Conservation (phyloP, 208 protist genomes). For the Crithidia mellificae region DNA sequence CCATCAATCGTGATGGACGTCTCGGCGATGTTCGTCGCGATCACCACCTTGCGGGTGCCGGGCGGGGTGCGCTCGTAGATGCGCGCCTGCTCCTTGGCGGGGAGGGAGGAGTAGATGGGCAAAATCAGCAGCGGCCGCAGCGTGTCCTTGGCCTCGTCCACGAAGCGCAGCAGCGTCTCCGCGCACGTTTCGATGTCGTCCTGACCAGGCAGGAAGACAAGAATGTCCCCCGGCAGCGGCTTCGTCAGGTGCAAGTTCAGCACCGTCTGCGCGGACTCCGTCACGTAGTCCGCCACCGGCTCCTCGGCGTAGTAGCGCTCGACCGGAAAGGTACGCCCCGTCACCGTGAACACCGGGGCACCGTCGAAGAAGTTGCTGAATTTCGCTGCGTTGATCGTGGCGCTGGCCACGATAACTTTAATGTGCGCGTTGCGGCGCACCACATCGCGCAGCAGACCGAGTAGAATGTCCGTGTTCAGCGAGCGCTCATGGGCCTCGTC, state of each 20-base stretch:
- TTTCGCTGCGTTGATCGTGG: conserved; percentile 98
- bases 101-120: conserved; percentile 98
- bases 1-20: conserved; percentile 99
- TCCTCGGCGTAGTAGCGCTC: conserved; percentile 94
- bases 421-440: conserved; percentile 87
- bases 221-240: conserved; percentile 97
- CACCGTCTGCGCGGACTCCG: conserved; percentile 94
- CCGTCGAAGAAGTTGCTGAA: conserved; percentile 97
- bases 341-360: conserved; percentile 94
- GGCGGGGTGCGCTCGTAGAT: conserved; percentile 97
- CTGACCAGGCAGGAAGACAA: conserved; percentile 99
- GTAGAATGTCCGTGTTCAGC: conserved; percentile 94
- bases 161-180: conserved; percentile 59
- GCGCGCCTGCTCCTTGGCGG: conserved; percentile 96
- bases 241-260: conserved; percentile 88
- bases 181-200: conserved; percentile 97
- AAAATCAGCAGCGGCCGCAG: conserved; percentile 94
- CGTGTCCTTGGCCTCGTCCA: conserved; percentile 49
- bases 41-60: conserved; percentile 94
- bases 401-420: conserved; percentile 97
- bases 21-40: conserved; percentile 99
- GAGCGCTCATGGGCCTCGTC: conserved; percentile 99
- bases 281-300: conserved; percentile 97
- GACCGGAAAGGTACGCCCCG: conserved; percentile 98
- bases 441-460: conserved; percentile 88